A percentile compares a stretch with the other conserved stretches of the same genome.
Evolutionary conservation across 2,329 filamentous ascomycete genomes (phyloP).

Genomic region (Pseudogymnoascus sp.): DNA sequence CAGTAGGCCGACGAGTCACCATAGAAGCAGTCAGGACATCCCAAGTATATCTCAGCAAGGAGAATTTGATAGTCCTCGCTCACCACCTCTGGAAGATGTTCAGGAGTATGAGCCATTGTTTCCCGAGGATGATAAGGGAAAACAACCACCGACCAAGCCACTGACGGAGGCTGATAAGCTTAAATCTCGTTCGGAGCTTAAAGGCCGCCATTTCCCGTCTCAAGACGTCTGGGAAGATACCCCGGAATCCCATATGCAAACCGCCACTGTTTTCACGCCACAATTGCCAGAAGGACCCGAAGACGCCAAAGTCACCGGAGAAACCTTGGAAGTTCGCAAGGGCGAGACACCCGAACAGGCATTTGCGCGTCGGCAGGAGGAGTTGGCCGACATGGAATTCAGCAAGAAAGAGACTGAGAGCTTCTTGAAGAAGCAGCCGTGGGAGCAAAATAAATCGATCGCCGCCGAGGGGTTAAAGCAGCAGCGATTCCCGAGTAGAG

Average conservation of each 20-base stretch:
- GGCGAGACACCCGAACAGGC: slow-evolving; percentile 52
- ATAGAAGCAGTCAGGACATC: slow-evolving; percentile 53
- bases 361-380: slow-evolving; percentile 59
- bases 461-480: slow-evolving; percentile 45
- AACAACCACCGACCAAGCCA: slow-evolving; percentile 30
- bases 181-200: slow-evolving; percentile 43
- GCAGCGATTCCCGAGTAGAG: slow-evolving; percentile 73
- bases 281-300: slow-evolving; percentile 46
- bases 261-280: slow-evolving; percentile 76
- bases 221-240: slow-evolving; percentile 97
- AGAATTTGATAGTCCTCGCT: slow-evolving; percentile 37
- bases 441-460: slow-evolving; percentile 44
- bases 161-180: slow-evolving; percentile 46
- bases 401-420: slow-evolving; percentile 33
- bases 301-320: slow-evolving; percentile 7
- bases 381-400: slow-evolving; percentile 52
- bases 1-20: slow-evolving; percentile 52
- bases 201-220: slow-evolving; percentile 74
- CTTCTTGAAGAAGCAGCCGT: slow-evolving; percentile 46
- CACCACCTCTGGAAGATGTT: slow-evolving; percentile 75
- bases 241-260: slow-evolving; percentile 72
- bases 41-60: slow-evolving; percentile 28
- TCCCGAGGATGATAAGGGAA: slow-evolving; percentile 62
- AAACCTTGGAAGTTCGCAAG: slow-evolving; percentile 11
- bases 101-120: slow-evolving; percentile 95